These are phyloP conservation scores for Hygrophorus pudorinus DNA, from an alignment of 768 basidiomycete genomes.

Conservation along the genomic window DNA sequence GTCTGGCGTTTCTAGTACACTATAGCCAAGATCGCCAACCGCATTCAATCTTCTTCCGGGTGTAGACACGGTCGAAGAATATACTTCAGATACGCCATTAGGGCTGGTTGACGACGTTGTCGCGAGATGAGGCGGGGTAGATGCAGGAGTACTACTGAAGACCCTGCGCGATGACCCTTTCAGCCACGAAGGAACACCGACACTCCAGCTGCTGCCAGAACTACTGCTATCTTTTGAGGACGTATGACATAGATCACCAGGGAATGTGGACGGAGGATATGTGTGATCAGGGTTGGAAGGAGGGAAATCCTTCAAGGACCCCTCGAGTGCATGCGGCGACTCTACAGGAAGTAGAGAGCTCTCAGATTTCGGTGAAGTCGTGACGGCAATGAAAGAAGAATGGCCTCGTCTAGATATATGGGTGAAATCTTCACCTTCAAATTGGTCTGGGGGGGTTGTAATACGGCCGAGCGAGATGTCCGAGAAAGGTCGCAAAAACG, in stretches of 20 bases:
- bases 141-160: constrained; percentile 2
- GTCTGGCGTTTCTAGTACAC: constrained; percentile 71
- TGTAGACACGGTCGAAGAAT: constrained; percentile 33
- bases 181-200: constrained; percentile 67
- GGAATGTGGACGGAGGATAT: constrained; percentile 66
- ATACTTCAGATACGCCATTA: constrained; percentile 47
- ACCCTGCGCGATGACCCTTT: constrained; percentile 37
- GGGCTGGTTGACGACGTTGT: constrained; percentile 17
- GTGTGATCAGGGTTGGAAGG: constrained; percentile 44
- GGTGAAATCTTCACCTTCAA: constrained; percentile 54
- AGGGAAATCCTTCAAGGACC: constrained; percentile 11
- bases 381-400: constrained; percentile 53
- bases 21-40: constrained; percentile 59
- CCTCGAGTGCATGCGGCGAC: constrained; percentile 8
- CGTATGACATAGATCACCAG: constrained; percentile 35
- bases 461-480: constrained; percentile 29
- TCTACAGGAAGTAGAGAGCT: constrained; percentile 9
- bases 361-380: constrained; percentile 30
- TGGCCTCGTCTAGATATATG: constrained; percentile 51
- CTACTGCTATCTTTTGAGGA: constrained; percentile 23
- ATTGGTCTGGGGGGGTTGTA: constrained; percentile 19
- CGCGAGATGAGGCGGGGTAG: constrained; percentile 17
- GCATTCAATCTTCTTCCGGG: constrained; percentile 27
- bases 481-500: constrained; percentile 59
- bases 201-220: constrained; percentile 39